Evolutionary conservation across 345 rosid genomes (phyloP).

Genomic region (Boechera retrofracta): DNA sequence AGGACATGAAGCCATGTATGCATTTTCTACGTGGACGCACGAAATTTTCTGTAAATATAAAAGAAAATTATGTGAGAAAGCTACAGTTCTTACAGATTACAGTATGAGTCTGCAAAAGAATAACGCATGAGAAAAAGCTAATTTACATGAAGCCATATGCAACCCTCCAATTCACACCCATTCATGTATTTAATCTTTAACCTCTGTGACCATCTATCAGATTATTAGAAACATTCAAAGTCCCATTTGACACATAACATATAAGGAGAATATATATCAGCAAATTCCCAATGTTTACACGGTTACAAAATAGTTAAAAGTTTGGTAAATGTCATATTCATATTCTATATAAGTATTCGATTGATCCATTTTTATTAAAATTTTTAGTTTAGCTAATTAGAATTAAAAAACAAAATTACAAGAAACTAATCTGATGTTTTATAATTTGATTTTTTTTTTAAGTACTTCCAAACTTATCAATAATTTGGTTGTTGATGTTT

Average conservation of each 20-base stretch:
- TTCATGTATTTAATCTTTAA: constrained; percentile 27
- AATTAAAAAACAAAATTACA: too few species aligned
- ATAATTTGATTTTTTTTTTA: too few species aligned
- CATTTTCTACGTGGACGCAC: constrained; percentile 34
- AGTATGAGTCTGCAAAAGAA: constrained; percentile 33
- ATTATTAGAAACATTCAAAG: constrained; percentile 27
- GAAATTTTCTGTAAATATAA: constrained; percentile 5
- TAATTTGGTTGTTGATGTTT: too few species aligned
- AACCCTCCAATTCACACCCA: constrained; percentile 29
- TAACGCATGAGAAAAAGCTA: constrained; percentile 33
- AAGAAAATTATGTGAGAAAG: constrained; percentile 6
- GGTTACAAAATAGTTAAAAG: background rate
- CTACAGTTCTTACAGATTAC: constrained; percentile 14
- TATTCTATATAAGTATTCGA: too few species aligned
- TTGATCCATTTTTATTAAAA: too few species aligned
- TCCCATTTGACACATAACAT: constrained; percentile 7
- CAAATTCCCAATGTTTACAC: constrained; percentile 2
- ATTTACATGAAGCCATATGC: constrained; percentile 38
- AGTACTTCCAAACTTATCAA: too few species aligned
- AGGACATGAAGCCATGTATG: constrained; percentile 21
- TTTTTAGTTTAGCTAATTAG: too few species aligned
- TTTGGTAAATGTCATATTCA: background rate
- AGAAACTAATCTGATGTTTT: background rate
- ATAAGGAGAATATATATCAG: background rate
- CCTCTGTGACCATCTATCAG: constrained; percentile 16